Base-by-base conservation (phyloP, 192 early-diverging fungal species). In the Coemansia sp. region DNA sequence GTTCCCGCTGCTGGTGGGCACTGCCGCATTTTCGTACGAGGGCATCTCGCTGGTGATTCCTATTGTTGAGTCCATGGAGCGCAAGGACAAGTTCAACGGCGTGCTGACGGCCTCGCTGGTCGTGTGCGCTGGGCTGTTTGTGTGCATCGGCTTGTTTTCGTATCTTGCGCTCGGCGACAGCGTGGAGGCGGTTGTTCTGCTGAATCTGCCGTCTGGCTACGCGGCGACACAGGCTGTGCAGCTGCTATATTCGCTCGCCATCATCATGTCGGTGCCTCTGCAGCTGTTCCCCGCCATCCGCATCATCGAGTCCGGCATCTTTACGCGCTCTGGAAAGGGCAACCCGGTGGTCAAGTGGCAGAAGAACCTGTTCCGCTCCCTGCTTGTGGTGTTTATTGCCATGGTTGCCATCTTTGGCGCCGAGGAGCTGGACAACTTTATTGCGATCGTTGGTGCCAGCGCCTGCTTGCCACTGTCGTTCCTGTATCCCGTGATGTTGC, bases 261-360 rank as follows among this genome's bases (percentile, higher is more conserved):
- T 98, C 67, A 88, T 94, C 81, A 84, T 97, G 32, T 95, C 94
- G 9, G 95, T 96, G 55, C 96, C 96, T 2, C 82, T 98, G 44
- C 91, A 92, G 54, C 85, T 96, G 55, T 98, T 97, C 79, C 95
- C 96, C 0, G 91, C 93, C 8, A 94, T 96, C 66, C 90, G 93
- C 63, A 98, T 98, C 71, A 90, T 90, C 63, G 95, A 98, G 69
- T 89, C 88, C 44, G 93, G 87, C 16, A 50, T 96, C n/a, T 96
- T 96, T 61, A 80, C 88, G 9, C 81, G 87, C 69, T 91, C 90
- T 20, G 96, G 96, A 58, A 96, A 96, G 74, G 76, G 84, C 67
- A 88, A 88, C 65, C 83, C 64, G 12, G 61, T 87, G 22, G 90
- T 96, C 70, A 96, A 98, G 78, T 90, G 88, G 91, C 88, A 90